Conservation (phyloP, 1,284 basidiomycete genomes). For the Papiliotrema fonsecae region DNA sequence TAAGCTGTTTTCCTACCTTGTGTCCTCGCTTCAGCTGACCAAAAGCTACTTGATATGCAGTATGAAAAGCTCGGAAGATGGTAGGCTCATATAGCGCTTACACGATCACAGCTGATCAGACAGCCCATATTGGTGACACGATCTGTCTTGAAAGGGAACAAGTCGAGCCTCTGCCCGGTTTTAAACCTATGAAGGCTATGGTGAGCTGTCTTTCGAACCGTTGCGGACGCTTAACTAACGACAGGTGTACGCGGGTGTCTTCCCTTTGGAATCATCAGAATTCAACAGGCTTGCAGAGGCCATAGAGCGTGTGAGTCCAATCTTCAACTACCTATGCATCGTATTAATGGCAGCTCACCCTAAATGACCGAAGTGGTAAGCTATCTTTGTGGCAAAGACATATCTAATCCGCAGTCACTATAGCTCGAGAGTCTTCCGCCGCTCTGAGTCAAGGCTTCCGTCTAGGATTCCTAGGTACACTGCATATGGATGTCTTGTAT, state of each 20-base stretch:
- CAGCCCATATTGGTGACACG: constrained; percentile 67
- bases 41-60: constrained; percentile 64
- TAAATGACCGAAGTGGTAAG: constrained; percentile 43
- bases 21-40: background rate
- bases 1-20: constrained; percentile 53
- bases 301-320: constrained; percentile 67
- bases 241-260: constrained; percentile 91
- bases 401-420: constrained; percentile 81
- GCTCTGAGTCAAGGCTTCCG: constrained; percentile 94
- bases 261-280: constrained; percentile 85
- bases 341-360: constrained; percentile 32
- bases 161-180: constrained; percentile 84
- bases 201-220: constrained; percentile 47
- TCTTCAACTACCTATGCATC: background rate
- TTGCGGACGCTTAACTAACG: constrained; percentile 1
- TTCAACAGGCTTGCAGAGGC: constrained; percentile 95
- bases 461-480: constrained; percentile 88
- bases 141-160: constrained; percentile 69
- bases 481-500: constrained; percentile 86
- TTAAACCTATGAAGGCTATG: constrained; percentile 91
- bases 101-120: too few species aligned
- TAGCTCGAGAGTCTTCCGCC: constrained; percentile 87
- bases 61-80: constrained; percentile 98
- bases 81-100: too few species aligned
- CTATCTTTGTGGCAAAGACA: background rate